Conservation (phyloP, 2,329 filamentous ascomycete genomes). For the Sporothrix sp. region DNA sequence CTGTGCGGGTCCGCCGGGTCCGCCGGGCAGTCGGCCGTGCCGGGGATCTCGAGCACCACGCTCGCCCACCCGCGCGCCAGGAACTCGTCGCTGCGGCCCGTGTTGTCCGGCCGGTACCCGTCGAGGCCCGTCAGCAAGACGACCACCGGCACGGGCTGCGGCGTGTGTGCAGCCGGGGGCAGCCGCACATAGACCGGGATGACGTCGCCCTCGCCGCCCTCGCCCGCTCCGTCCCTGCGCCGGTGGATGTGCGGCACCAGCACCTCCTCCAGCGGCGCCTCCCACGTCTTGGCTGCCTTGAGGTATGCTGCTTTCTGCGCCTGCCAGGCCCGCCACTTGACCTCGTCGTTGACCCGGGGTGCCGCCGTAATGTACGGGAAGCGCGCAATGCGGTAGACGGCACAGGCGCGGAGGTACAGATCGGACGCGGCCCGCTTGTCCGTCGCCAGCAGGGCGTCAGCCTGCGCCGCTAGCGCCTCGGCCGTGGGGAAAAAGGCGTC, state of each 20-base stretch:
- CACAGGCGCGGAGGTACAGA: constrained; percentile 60
- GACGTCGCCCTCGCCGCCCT: constrained; percentile 37
- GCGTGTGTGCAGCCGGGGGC: constrained; percentile 35
- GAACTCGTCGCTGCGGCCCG: constrained; percentile 51
- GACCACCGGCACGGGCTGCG: constrained; percentile 34
- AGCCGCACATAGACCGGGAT: constrained; percentile 59
- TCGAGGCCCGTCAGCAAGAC: constrained; percentile 53
- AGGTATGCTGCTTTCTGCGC: constrained; percentile 55
- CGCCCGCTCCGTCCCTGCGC: constrained; percentile 14
- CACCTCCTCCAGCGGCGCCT: constrained; percentile 51
- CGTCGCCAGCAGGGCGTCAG: constrained; percentile 25
- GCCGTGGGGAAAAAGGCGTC: constrained; percentile 52
- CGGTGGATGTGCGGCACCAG: constrained; percentile 47
- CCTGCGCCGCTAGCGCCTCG: constrained; percentile 43
- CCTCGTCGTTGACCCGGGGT: constrained; percentile 29
- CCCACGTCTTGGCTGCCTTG: constrained; percentile 45
- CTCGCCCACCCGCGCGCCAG: constrained; percentile 52
- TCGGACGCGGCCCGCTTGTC: constrained; percentile 45
- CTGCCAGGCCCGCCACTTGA: constrained; percentile 54
- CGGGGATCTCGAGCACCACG: constrained; percentile 55
- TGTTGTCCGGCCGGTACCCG: constrained; percentile 55
- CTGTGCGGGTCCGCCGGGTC: constrained; percentile 49
- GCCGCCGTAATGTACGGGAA: constrained; percentile 49
- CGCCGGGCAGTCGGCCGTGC: constrained; percentile 58
- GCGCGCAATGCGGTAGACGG: constrained; percentile 62